phyloP scores from a whole-genome alignment of 163 green algal species.

The Prototheca cutis region DNA sequence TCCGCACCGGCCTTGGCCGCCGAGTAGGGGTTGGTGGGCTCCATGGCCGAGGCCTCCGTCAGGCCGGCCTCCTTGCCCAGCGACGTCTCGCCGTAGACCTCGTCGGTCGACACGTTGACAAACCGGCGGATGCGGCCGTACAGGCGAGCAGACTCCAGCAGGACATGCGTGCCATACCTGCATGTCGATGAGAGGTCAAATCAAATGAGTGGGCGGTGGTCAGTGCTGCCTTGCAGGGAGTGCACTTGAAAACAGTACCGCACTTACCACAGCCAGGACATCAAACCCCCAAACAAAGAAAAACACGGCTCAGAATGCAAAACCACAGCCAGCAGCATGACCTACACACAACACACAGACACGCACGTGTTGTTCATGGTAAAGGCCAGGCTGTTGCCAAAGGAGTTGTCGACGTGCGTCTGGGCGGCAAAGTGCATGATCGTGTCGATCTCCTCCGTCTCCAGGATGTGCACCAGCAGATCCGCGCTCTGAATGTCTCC shows the following conservation, averaged over 20 bases:
- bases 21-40: constrained; percentile 98
- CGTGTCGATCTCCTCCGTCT: constrained; percentile 86
- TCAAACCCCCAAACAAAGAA: too few species aligned
- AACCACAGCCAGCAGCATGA: too few species aligned
- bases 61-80: constrained; percentile 60
- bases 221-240: too few species aligned
- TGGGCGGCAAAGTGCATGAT: constrained; percentile 97
- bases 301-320: too few species aligned
- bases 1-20: constrained; percentile 93
- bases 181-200: too few species aligned
- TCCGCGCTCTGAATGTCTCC: constrained; percentile 90
- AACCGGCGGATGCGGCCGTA: constrained; percentile 73
- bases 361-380: constrained; percentile 93
- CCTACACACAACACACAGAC: too few species aligned
- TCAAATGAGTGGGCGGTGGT: too few species aligned
- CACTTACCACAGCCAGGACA: too few species aligned
- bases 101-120: constrained; percentile 95
- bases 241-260: too few species aligned
- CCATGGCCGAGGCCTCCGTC: constrained; percentile 62
- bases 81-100: constrained; percentile 84
- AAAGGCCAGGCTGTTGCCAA: constrained; percentile 94
- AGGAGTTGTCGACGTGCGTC: constrained; percentile 98
- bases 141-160: constrained; percentile 82
- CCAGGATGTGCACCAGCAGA: constrained; percentile 79
- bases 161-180: constrained; percentile 82